phyloP scores from a whole-genome alignment of 306 rosid genomes.

The Ammopiptanthus mongolicus region DNA sequence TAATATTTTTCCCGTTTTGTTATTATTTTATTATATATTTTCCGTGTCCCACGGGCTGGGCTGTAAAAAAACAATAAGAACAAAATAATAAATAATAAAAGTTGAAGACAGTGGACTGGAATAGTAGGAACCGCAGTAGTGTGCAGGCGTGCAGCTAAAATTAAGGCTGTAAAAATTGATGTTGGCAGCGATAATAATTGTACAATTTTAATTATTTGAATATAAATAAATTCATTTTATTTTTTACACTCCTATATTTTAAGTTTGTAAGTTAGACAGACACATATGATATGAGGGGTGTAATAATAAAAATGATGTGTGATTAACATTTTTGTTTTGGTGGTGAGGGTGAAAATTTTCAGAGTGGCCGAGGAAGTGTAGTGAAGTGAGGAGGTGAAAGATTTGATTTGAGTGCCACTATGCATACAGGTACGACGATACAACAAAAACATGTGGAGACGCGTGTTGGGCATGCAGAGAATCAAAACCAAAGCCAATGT shows the following conservation, averaged over 20 bases:
- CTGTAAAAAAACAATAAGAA: background rate
- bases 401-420: slow-evolving; percentile 5
- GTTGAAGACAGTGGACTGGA: slow-evolving; percentile 16
- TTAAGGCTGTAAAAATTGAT: slow-evolving; percentile 33
- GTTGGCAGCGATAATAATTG: background rate
- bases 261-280: no score
- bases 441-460: slow-evolving; percentile 18
- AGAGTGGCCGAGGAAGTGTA: slow-evolving; percentile 3
- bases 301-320: no score
- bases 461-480: slow-evolving; percentile 50
- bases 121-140: background rate
- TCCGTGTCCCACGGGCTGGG: slow-evolving; percentile 18
- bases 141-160: slow-evolving; percentile 19
- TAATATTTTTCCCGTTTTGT: background rate
- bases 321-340: no score
- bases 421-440: background rate
- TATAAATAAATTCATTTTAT: no score
- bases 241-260: no score
- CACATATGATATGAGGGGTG: no score
- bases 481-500: slow-evolving; percentile 24
- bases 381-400: background rate
- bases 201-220: no score
- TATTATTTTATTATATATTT: background rate
- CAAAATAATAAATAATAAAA: background rate
- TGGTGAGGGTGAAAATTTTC: slow-evolving; percentile 17